phyloP scores from a whole-genome alignment of 768 basidiomycete genomes.

The Suillus placidus region DNA sequence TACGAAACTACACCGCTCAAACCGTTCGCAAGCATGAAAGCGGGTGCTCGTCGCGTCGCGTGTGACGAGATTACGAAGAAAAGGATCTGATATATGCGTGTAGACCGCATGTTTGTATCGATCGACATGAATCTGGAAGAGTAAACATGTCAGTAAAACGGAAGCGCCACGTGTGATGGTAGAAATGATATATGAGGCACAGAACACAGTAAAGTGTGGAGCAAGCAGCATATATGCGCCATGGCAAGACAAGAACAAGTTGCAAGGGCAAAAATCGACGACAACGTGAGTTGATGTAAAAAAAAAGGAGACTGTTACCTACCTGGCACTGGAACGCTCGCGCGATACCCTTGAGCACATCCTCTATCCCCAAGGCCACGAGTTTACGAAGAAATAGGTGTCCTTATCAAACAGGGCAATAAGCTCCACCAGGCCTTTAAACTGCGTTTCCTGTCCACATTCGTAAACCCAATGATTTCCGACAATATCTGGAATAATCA shows the following conservation, averaged over 20 bases:
- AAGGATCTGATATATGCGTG: slow-evolving; percentile 56
- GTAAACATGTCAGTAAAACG: neutral
- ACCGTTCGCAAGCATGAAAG: slow-evolving; percentile 94
- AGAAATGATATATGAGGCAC: neutral
- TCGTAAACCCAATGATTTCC: slow-evolving; percentile 5
- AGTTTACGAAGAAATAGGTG: slow-evolving; percentile 84
- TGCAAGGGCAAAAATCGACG: neutral
- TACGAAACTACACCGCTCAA: slow-evolving; percentile 69
- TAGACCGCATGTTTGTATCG: slow-evolving; percentile 82
- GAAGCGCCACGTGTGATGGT: neutral
- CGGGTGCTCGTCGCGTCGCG: slow-evolving; percentile 63
- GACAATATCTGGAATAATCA: slow-evolving; percentile 21
- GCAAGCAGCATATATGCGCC: neutral
- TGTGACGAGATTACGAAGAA: slow-evolving; percentile 62
- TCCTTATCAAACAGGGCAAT: slow-evolving; percentile 66
- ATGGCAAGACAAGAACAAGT: neutral
- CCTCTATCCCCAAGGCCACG: slow-evolving; percentile 99
- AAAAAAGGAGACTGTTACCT: slow-evolving; percentile 10
- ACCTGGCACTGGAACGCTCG: slow-evolving; percentile 67
- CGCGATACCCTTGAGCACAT: slow-evolving; percentile 77
- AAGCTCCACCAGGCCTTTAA: slow-evolving; percentile 63
- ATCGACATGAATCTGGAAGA: slow-evolving; percentile 80
- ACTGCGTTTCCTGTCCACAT: slow-evolving; percentile 63
- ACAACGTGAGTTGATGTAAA: neutral
- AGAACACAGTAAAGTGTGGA: neutral